phyloP scores from a whole-genome alignment of 441 rosid genomes.

The Syzygium syzygioides region DNA sequence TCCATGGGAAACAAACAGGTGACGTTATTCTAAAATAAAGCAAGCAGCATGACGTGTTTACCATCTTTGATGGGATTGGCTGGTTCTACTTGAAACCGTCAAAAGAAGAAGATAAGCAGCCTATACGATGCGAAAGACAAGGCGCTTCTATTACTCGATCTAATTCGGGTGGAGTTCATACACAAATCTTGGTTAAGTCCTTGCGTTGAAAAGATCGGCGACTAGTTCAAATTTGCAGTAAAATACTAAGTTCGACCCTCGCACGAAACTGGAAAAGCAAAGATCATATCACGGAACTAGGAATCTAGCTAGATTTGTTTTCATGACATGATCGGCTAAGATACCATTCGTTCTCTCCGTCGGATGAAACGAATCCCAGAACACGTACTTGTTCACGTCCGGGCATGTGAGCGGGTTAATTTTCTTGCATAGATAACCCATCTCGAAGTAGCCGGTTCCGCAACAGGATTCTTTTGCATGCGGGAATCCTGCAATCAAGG shows the following conservation, averaged over 20 bases:
- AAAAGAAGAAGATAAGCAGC: neutral
- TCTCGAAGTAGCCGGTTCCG: slow-evolving; percentile 51
- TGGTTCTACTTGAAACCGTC: neutral
- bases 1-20: neutral
- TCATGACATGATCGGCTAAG: slow-evolving; percentile 29
- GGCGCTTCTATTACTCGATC: neutral
- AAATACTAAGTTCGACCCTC: neutral
- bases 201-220: neutral
- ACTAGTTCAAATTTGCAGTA: neutral
- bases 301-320: slow-evolving; percentile 28
- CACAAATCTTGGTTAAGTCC: neutral
- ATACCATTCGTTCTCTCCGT: slow-evolving; percentile 46
- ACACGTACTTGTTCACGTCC: slow-evolving; percentile 41
- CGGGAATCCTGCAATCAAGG: slow-evolving; percentile 28
- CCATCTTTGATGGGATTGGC: neutral
- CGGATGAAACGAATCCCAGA: slow-evolving; percentile 65
- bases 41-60: neutral
- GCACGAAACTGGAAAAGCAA: neutral
- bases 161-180: neutral
- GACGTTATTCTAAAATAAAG: neutral
- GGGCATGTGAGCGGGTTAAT: slow-evolving; percentile 40
- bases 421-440: slow-evolving; percentile 45
- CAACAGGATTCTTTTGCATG: slow-evolving; percentile 44
- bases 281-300: neutral
- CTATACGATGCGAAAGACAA: neutral